Evolutionary conservation across 208 protist species (phyloP), one percentile per base, ranked within the genome.

Genomic region (Entamoeba dispar): DNA sequence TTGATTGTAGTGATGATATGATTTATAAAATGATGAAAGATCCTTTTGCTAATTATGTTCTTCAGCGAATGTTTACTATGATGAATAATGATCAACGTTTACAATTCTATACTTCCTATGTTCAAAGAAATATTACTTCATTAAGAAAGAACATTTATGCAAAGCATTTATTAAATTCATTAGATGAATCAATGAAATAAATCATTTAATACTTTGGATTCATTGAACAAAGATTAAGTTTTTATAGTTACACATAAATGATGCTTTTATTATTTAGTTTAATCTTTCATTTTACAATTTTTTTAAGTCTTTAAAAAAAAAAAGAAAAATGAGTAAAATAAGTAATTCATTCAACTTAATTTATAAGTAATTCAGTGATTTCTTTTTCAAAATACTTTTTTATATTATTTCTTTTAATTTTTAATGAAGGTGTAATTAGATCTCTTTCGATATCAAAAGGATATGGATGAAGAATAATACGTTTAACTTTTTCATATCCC

Each of bases 401-500:
- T 4, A 91, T 19, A 8, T 38, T 51, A 15, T n/a, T 34, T 47
- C 94, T 50, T 91, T 93, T 93, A 17, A 91, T 57, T 77, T 94
- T 94, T 43, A 94, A 31, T 17, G 77, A 69, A 51, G 93, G 50
- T 34, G 92, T 94, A 6, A 94, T 52, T 6, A 93, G 31, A 6
- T 61, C 92, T 49, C 69, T 55, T 47, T 93, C 90, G 3, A 19
- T 50, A 27, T 86, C 93, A 8, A 57, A 69, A 5, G 61, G 14
- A 34, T 73, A 12, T n/a, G 50, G 34, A 57, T 38, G 22, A 49
- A 73, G 27, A 49, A 69, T 34, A 43, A 55, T 10, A 38, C 50
- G 5, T 34, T 51, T 51, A 27, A 55, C n/a, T 14, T 57, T 55
- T 52, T 55, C 34, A 52, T 57, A 55, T 27, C 34, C 34, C 17